phyloP scores from a whole-genome alignment of 73 alveolate species.

The Tetrahymena malaccensis region DNA sequence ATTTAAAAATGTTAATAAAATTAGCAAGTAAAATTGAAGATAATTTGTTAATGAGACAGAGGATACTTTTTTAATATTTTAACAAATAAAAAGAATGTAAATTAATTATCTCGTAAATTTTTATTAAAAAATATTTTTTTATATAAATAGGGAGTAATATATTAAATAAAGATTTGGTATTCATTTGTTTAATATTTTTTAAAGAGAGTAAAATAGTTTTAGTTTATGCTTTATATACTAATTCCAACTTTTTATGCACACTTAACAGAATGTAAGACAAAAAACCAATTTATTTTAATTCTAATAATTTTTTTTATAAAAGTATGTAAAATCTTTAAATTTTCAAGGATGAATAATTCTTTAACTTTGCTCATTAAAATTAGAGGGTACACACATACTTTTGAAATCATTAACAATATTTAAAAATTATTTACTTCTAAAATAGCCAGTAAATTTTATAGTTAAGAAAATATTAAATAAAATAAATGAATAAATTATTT shows the following conservation, averaged over 20 bases:
- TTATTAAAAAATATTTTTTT: background rate
- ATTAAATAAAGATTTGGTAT: no score
- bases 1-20: background rate
- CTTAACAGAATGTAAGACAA: background rate
- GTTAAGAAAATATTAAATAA: background rate
- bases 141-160: background rate
- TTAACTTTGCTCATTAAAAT: no score
- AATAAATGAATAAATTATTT: no score
- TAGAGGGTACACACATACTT: background rate
- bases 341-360: background rate
- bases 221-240: background rate
- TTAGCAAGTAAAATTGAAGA: background rate
- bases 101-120: no score
- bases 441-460: background rate
- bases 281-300: background rate
- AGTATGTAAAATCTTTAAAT: background rate
- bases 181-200: background rate
- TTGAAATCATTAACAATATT: background rate
- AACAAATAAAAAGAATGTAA: background rate
- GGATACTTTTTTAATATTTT: no score
- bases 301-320: no score
- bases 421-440: no score
- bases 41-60: background rate
- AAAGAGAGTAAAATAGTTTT: background rate
- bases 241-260: background rate